A percentile compares a stretch with the other conserved stretches of the same genome.
Evolutionary conservation across 495 filamentous ascomycete species (phyloP).

Genomic region (Clohesyomyces aquaticus): DNA sequence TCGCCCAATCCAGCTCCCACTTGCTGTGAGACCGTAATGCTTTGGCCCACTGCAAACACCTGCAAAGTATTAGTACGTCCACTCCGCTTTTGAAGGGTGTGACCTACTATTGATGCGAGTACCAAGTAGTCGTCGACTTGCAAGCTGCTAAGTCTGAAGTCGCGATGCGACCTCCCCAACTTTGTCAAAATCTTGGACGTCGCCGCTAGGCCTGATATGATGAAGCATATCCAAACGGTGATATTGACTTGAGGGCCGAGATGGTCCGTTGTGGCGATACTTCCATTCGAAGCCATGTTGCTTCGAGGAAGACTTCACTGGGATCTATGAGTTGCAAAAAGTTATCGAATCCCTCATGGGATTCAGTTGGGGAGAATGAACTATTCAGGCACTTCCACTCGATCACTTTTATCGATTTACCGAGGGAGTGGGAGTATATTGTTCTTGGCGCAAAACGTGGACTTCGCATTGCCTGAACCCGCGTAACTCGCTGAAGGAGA

Average conservation of each 20-base stretch:
- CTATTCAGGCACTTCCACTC: neutral
- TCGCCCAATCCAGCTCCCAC: slow-evolving; percentile 11
- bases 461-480: neutral
- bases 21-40: slow-evolving; percentile 17
- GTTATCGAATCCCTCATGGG: neutral
- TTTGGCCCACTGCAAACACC: slow-evolving; percentile 17
- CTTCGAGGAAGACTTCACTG: neutral
- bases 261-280: neutral
- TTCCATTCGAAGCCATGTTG: neutral
- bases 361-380: neutral
- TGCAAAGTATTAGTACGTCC: slow-evolving; percentile 2
- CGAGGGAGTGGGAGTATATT: neutral
- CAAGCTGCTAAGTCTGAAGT: neutral
- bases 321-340: neutral
- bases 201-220: slow-evolving; percentile 10
- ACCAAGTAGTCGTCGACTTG: slow-evolving; percentile 16
- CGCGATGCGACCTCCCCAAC: neutral
- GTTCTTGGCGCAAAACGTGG: no score
- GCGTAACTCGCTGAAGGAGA: no score
- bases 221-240: slow-evolving; percentile 23
- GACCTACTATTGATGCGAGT: neutral
- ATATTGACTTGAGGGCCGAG: slow-evolving; percentile 17
- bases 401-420: neutral
- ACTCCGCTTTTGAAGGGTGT: neutral
- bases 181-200: slow-evolving; percentile 23